Evolutionary conservation across 495 filamentous ascomycete species (phyloP), one percentile per base, ranked within the genome.

Genomic region (Talaromyces stipitatus): DNA sequence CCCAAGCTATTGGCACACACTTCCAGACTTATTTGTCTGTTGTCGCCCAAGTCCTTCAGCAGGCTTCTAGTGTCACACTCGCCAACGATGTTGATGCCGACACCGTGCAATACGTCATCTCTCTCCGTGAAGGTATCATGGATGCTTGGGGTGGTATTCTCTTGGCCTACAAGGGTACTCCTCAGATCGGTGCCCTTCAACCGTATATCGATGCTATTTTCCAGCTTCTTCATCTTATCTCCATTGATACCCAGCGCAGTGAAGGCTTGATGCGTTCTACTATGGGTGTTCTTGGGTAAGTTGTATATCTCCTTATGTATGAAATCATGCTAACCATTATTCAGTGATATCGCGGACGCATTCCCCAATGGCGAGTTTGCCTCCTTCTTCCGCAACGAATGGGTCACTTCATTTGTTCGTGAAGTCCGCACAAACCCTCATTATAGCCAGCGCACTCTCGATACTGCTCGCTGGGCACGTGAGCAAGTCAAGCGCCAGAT

Each of bases 121-220:
- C 91, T 14, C 82, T 98, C 51, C 85, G 94, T 56, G 94, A 98
- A 68, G 94, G 92, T 63, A 96, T 97, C 57, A 96, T 97, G 89
- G 94, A 98, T 81, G 94, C 94, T 14, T 98, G 95, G 90, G 91
- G 89, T 66, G 94, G 94, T 64, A 91, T 92, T 47, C 88, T 98
- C 59, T 82, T 91, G 66, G 90, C 94, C 29, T 88, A 97, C 85
- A 96, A 92, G 81, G 72, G 79, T 59, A 73, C 58, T 27, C 65
- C 74, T 45, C 48, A 85, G 77, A 88, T 87, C 60, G 66, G 79
- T 60, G 71, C 85, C 33, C 80, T 98, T 36, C 78, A 83, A 60
- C 88, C 82, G 20, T 95, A 88, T 60, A 81, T 97, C 22, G 81
- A 89, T 61, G 85, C 88, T 9, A 92, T 98, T 61, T 97, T 98